Evolutionary conservation across 2,329 filamentous ascomycete species (phyloP).

Genomic region (Sporothrix luriei): DNA sequence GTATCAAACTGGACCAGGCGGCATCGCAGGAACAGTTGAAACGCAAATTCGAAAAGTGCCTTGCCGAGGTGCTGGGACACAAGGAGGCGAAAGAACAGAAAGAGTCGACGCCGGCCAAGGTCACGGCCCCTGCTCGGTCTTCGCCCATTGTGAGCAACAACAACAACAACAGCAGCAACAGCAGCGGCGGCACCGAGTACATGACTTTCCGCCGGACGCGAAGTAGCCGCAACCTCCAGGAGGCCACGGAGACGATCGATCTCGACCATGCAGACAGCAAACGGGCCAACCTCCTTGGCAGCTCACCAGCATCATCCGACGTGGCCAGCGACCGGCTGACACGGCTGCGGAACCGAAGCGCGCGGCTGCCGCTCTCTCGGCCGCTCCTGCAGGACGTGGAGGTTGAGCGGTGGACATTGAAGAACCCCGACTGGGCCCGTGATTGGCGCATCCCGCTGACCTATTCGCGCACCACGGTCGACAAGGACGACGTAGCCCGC

Average conservation of each 20-base stretch:
- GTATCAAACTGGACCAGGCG: not conserved
- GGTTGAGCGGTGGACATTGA: conserved; percentile 52
- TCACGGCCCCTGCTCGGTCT: not conserved
- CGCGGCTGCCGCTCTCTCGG: not conserved
- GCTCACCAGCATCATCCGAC: not conserved
- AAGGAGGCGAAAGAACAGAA: not conserved
- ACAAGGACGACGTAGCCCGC: conserved; percentile 71
- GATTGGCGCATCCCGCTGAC: conserved; percentile 62
- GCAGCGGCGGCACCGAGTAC: not conserved
- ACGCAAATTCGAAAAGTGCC: conserved; percentile 19
- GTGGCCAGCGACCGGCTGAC: conserved; percentile 1
- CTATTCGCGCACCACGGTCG: conserved; percentile 68
- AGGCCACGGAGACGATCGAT: conserved; percentile 19
- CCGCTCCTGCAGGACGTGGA: conserved; percentile 30
- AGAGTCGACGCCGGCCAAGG: conserved; percentile 3
- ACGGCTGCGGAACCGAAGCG: conserved; percentile 25
- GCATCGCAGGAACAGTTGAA: not conserved
- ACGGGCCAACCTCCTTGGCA: not conserved
- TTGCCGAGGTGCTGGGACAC: conserved; percentile 12
- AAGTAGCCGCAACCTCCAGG: not conserved
- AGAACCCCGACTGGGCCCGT: conserved; percentile 55
- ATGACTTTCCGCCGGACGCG: not conserved
- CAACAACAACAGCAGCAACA: not conserved
- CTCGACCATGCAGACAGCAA: conserved; percentile 13
- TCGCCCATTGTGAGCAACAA: not conserved